phyloP scores from a whole-genome alignment of 2,329 filamentous ascomycete species.

The Penicillium sp. region DNA sequence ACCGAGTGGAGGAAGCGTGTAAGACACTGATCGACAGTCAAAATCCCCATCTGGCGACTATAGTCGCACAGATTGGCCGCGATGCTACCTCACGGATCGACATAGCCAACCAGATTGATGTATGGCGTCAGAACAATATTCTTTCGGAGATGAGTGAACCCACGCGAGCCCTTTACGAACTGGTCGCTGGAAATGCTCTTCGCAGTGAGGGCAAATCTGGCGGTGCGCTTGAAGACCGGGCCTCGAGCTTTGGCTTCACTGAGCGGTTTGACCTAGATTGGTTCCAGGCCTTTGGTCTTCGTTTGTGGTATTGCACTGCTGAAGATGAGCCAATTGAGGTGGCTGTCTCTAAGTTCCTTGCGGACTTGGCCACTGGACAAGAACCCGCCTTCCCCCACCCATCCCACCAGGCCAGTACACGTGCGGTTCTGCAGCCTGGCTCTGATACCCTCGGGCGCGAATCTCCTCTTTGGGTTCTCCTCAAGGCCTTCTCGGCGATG shows the following conservation, averaged over 20 bases:
- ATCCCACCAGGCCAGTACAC: conserved; percentile 63
- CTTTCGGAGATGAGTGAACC: conserved; percentile 83
- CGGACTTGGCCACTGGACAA: conserved; percentile 67
- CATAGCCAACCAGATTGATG: conserved; percentile 74
- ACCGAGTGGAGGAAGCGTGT: conserved; percentile 79
- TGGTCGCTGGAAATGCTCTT: conserved; percentile 83
- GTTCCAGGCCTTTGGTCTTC: conserved; percentile 87
- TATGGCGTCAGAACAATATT: conserved; percentile 79
- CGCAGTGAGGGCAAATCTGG: conserved; percentile 71
- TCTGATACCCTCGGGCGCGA: conserved; percentile 55
- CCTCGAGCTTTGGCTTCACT: conserved; percentile 76
- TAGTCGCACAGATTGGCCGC: conserved; percentile 77
- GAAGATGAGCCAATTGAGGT: conserved; percentile 65
- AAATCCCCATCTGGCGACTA: conserved; percentile 78
- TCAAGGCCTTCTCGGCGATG: conserved; percentile 69
- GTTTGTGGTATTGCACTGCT: conserved; percentile 80
- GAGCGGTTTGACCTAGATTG: conserved; percentile 83
- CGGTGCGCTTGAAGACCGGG: conserved; percentile 73
- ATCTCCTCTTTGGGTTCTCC: conserved; percentile 80
- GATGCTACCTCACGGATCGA: conserved; percentile 68
- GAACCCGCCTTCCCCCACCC: conserved; percentile 70
- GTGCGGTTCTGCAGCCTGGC: conserved; percentile 60
- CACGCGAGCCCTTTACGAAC: conserved; percentile 82
- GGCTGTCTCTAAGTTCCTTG: conserved; percentile 70
- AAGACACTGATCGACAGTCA: conserved; percentile 70